Evolutionary conservation across 768 basidiomycete species (phyloP).

Genomic region (Amanita rubescens): DNA sequence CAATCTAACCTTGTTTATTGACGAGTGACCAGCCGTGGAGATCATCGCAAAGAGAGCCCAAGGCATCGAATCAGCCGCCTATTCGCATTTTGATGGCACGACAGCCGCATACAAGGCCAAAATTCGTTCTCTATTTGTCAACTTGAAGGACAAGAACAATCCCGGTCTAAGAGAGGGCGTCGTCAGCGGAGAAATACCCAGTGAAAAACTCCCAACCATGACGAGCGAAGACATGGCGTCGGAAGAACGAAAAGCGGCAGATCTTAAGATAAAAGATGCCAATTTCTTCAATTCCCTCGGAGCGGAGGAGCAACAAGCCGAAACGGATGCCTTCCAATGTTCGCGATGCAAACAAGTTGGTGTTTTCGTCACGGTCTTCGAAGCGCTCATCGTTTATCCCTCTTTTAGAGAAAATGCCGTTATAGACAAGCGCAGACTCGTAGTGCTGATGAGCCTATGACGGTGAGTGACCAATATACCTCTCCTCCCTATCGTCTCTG

Average conservation of each 20-base stretch:
- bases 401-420: conserved; percentile 64
- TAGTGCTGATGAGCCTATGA: conserved; percentile 98
- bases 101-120: conserved; percentile 60
- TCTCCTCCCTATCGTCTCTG: not conserved
- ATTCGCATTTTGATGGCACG: conserved; percentile 33
- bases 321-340: conserved; percentile 98
- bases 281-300: conserved; percentile 90
- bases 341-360: conserved; percentile 83
- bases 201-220: conserved; percentile 72
- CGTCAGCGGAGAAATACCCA: conserved; percentile 70
- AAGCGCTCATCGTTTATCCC: not conserved
- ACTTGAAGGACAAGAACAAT: conserved; percentile 94
- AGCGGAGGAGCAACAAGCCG: conserved; percentile 84
- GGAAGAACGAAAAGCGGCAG: conserved; percentile 80
- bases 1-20: not conserved
- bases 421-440: conserved; percentile 97
- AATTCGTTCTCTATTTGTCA: conserved; percentile 84
- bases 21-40: conserved; percentile 48
- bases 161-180: conserved; percentile 79
- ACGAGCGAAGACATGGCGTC: conserved; percentile 91
- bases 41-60: conserved; percentile 59
- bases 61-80: conserved; percentile 66
- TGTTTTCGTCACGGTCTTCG: too few relatives aligned
- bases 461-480: conserved; percentile 41
- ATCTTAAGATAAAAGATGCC: conserved; percentile 72